Conservation (phyloP, 108 stramenopile species). For the Cyclostephanos tholiformis region DNA sequence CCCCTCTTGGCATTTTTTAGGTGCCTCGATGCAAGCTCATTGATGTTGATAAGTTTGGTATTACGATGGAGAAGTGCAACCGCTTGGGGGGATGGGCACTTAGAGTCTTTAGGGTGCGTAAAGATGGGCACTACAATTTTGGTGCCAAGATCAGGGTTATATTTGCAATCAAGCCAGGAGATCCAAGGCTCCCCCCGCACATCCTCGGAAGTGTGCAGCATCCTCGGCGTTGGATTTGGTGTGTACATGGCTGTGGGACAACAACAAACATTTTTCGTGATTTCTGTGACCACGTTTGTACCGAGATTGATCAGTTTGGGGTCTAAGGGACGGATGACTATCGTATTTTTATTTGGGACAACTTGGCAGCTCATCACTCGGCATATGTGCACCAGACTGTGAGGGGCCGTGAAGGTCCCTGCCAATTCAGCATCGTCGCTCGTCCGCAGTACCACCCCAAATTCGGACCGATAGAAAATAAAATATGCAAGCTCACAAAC, state of each 20-base stretch:
- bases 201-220: slow-evolving; percentile 8
- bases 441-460: slow-evolving; percentile 17
- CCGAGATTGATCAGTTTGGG: slow-evolving; percentile 7
- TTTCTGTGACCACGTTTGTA: slow-evolving; percentile 15
- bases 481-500: slow-evolving; percentile 6
- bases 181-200: background rate
- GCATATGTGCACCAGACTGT: slow-evolving; percentile 11
- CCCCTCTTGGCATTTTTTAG: slow-evolving; percentile 8
- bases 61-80: slow-evolving; percentile 23
- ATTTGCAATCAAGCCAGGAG: too few species aligned
- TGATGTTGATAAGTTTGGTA: slow-evolving; percentile 32
- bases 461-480: slow-evolving; percentile 6
- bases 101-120: slow-evolving; percentile 6
- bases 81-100: background rate
- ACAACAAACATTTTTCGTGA: slow-evolving; percentile 8
- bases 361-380: slow-evolving; percentile 10
- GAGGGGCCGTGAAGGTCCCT: background rate
- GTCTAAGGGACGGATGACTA: slow-evolving; percentile 6
- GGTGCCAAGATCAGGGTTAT: slow-evolving; percentile 11
- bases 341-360: slow-evolving; percentile 19
- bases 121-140: slow-evolving; percentile 20
- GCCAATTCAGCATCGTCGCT: background rate
- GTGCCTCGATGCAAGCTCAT: slow-evolving; percentile 15
- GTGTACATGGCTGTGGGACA: slow-evolving; percentile 12
- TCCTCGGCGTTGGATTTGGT: slow-evolving; percentile 5